Base-by-base conservation (phyloP, 23 red algal species). In the Agarophyton chilense region DNA sequence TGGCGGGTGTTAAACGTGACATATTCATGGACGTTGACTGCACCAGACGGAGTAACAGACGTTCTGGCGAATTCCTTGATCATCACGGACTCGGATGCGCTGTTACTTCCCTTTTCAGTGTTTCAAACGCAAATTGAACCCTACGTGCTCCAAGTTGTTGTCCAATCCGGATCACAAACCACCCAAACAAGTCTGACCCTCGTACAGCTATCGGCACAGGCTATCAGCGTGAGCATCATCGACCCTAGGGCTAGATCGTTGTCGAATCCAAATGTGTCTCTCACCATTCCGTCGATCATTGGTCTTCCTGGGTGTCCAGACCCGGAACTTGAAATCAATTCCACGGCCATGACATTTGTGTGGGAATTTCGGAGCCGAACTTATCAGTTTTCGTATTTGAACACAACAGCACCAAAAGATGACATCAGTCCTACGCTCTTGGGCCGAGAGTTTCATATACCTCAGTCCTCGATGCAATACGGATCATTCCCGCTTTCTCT, bases 401-500 rank as follows among this genome's bases (percentile, higher is more conserved):
- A 81, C 51, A 72, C 76, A 8, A 55, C 88, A 49, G 88, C 76
- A 28, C 66, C 58, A 17, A 46, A 53, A 51, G 63, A 92, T 41
- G 64, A 71, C 28, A 57, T 74, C 13, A 55, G 77, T 34, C 88
- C 88, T 10, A 92, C 88, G 56, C 63, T 92, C 17, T 47, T 92
- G 0, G 88, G 88, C 18, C 52, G 88, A 6, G 88, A 92, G 33
- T 92, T 92, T 76, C 76, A 92, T 67, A 82, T 92, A 24, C 88
- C 88, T 32, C 88, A 92, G 26, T 43, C 34, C 17, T 25, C 52
- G 36, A 81, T 92, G 62, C 50, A 74, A 10, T 92, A 92, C 77
- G 88, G 88, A 32, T 72, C 76, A 2, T 92, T 81, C 51, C 40
- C 36, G 25, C 57, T 92, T 53, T 70, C 56, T 6, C 76, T 92